Evolutionary conservation across 2,329 filamentous ascomycete species (phyloP).

Genomic region (Lasiodiplodia sp.): DNA sequence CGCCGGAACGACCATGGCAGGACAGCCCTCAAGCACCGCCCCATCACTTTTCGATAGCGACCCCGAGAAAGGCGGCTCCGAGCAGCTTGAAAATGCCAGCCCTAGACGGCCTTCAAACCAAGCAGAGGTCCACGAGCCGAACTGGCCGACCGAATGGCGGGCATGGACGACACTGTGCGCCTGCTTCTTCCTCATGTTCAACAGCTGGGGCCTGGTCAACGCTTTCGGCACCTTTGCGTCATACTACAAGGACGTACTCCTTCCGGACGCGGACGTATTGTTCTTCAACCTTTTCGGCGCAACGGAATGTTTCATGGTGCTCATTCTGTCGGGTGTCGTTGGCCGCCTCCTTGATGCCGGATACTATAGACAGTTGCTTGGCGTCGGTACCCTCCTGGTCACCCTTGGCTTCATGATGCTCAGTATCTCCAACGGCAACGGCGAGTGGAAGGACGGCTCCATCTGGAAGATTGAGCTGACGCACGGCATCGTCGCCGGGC

Average conservation of each 20-base stretch:
- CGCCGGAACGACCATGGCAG: not conserved
- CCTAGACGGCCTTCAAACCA: not conserved
- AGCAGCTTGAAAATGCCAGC: not conserved
- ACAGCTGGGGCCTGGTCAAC: slow-evolving; percentile 58
- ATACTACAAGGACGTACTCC: slow-evolving; percentile 56
- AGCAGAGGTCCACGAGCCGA: slow-evolving; percentile 27
- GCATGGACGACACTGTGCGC: slow-evolving; percentile 55
- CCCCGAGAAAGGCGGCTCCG: slow-evolving; percentile 7
- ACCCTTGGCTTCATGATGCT: slow-evolving; percentile 56
- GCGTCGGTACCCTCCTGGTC: slow-evolving; percentile 52
- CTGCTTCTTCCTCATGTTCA: slow-evolving; percentile 61
- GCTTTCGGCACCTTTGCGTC: slow-evolving; percentile 60
- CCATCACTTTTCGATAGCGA: slow-evolving; percentile 7
- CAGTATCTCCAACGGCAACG: slow-evolving; percentile 51
- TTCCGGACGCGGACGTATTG: slow-evolving; percentile 50
- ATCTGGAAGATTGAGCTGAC: slow-evolving; percentile 56
- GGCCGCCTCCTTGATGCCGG: slow-evolving; percentile 59
- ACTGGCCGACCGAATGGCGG: slow-evolving; percentile 55
- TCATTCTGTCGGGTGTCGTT: slow-evolving; percentile 54
- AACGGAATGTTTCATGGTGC: slow-evolving; percentile 56
- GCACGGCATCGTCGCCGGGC: slow-evolving; percentile 55
- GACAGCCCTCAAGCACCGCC: not conserved
- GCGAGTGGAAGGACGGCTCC: slow-evolving; percentile 44
- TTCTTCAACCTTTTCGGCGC: slow-evolving; percentile 57
- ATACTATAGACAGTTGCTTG: slow-evolving; percentile 49